Conservation (phyloP, 164 flowering plant genomes). For the Magnolia officinalis region DNA sequence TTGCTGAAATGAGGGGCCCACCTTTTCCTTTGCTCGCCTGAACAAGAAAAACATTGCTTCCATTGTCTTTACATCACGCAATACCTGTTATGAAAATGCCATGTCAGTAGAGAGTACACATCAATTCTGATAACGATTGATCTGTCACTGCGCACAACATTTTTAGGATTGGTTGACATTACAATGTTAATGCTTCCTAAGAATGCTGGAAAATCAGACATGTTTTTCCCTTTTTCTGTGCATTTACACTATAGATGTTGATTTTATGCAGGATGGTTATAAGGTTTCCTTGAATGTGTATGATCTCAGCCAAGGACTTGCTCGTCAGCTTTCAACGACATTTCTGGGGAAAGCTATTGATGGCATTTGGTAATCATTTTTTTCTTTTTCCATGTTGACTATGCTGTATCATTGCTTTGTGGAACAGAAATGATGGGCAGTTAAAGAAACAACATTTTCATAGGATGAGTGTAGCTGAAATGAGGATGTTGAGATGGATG, state of each 20-base stretch:
- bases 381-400: neutral
- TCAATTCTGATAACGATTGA: no score
- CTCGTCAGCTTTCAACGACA: slow-evolving; percentile 75
- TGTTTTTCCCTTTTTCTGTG: neutral
- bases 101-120: no score
- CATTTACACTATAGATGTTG: neutral
- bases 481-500: no score
- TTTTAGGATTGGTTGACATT: neutral
- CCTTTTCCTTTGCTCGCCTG: no score
- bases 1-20: no score
- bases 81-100: no score
- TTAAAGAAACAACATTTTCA: no score
- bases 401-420: neutral
- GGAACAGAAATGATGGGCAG: no score
- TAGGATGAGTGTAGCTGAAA: no score
- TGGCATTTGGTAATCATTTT: slow-evolving; percentile 67
- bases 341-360: slow-evolving; percentile 90
- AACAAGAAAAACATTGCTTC: no score
- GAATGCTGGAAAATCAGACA: neutral
- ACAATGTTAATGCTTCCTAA: neutral
- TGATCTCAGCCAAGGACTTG: slow-evolving; percentile 90
- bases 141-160: no score
- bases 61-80: no score
- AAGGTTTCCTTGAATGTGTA: slow-evolving; percentile 75
- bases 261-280: slow-evolving; percentile 57